phyloP scores from a whole-genome alignment of 257 asterid species.

The Fraxinus anomala region DNA sequence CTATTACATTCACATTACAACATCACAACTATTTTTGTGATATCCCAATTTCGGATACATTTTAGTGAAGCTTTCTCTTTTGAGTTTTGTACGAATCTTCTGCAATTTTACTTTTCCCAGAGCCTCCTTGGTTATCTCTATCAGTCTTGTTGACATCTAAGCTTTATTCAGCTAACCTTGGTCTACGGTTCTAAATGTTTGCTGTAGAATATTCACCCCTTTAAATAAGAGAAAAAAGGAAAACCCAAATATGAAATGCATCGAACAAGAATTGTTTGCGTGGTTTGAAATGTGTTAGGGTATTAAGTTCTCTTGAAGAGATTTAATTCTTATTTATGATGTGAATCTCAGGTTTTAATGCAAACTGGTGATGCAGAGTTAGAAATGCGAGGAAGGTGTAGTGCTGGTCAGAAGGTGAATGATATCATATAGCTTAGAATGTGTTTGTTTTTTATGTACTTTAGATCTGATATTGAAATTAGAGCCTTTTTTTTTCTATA shows the following conservation, averaged over 20 bases:
- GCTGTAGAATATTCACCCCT: background rate
- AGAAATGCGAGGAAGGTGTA: constrained; percentile 99
- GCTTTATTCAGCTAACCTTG: background rate
- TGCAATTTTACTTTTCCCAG: background rate
- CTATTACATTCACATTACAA: background rate
- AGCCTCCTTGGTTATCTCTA: background rate
- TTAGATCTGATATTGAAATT: background rate
- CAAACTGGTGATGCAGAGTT: constrained; percentile 96
- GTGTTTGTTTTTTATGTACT: background rate
- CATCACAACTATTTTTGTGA: background rate
- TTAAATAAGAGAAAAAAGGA: background rate
- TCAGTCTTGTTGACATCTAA: background rate
- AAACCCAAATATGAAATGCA: background rate
- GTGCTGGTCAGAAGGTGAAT: constrained; percentile 97
- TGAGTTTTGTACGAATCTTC: background rate
- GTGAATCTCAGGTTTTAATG: constrained; percentile 74
- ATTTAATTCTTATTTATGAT: background rate
- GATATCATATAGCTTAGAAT: constrained; percentile 13
- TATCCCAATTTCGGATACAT: background rate
- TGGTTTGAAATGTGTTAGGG: background rate
- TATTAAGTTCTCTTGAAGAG: background rate
- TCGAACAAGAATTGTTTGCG: background rate
- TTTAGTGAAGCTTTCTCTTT: background rate
- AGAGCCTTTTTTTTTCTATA: background rate
- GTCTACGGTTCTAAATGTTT: background rate